Base-by-base conservation (phyloP, 2,329 filamentous ascomycete species). In the Aspergillus sp. region DNA sequence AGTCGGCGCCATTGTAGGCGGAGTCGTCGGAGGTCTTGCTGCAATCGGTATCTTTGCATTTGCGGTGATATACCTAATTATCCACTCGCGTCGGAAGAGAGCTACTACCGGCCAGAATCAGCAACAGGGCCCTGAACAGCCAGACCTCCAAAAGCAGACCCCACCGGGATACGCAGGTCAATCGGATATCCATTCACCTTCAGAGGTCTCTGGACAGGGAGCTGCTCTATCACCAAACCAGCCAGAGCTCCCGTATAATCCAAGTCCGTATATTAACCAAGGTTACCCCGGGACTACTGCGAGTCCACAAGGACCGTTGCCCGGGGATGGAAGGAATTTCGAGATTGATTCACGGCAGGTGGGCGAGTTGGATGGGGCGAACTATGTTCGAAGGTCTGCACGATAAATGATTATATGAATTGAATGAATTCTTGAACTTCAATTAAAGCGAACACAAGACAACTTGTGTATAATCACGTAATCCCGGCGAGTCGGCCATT, bases 131-230 rank as follows among this genome's bases (percentile, higher is more conserved):
- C 12, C 33, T 37, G 33, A 27, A 27, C 24, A 2, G 24, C 24
- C 24, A 1, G 33, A 37, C 0, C 15, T 15, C 11, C 33, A 37
- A 37, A 37, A 37, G 2, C 33, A 34, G 33, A 15, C 11, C 0
- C 13, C 8, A 12, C 33, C 12, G 13, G 13, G 33, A 15, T 15
- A 37, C 5, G 4, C 33, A 24, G 24, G 24, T 24, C 33, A 37
- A 3, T 0, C 33, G 1, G 13, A 37, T 5, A 37, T 37, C 0
- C 12, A 0, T 37, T 1, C 33, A 15, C 11, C 33, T 15, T 9
- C 24, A 9, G 24, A 27, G 0, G 13, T 13, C 5, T 1, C 1
- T 1, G 33, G 33, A 5, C 13, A 12, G 5, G 33, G 11, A 11
- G 33, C 33, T 4, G 12, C 34, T n/a, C 13, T 7, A 4, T 3